Percentiles rank a stretch among this genome's conserved stretches.
These are phyloP conservation scores for Nitzschia sp. DNA, from an alignment of 108 stramenopile species.

Conservation along the genomic window DNA sequence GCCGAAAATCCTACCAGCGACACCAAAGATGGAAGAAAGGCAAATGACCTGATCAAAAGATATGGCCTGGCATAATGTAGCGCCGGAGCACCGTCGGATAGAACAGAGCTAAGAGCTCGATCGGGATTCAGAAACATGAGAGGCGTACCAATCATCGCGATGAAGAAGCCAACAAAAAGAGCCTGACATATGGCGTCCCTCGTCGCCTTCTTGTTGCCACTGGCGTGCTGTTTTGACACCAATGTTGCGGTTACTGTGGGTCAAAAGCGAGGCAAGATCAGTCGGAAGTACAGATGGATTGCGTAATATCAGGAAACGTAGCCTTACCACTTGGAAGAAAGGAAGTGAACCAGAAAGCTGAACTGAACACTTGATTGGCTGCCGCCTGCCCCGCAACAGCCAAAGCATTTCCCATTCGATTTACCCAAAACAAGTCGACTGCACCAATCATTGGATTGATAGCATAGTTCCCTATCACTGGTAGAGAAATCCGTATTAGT, in stretches of 20 bases:
- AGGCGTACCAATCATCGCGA: conserved; percentile 66
- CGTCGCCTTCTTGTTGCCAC: conserved; percentile 65
- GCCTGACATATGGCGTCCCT: conserved; percentile 85
- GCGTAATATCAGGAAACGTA: background rate
- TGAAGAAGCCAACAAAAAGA: conserved; percentile 66
- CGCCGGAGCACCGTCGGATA: conserved; percentile 72
- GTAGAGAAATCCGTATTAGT: conserved; percentile 78
- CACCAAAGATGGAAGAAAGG: conserved; percentile 84
- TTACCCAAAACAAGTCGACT: conserved; percentile 90
- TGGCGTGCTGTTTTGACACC: conserved; percentile 81
- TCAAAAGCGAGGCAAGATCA: background rate
- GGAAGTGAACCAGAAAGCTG: conserved; percentile 80
- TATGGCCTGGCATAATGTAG: conserved; percentile 85
- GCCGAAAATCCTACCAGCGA: conserved; percentile 66
- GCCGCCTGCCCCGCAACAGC: conserved; percentile 91
- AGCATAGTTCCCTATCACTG: conserved; percentile 90
- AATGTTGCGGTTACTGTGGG: conserved; percentile 76
- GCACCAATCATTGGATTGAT: conserved; percentile 85
- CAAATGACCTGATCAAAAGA: conserved; percentile 76
- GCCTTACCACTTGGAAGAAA: conserved; percentile 76
- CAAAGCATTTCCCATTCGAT: conserved; percentile 88
- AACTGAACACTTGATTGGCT: conserved; percentile 86
- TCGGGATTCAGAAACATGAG: conserved; percentile 68
- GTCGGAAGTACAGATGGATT: background rate
- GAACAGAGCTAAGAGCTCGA: conserved; percentile 51